Conservation (phyloP, 1,284 basidiomycete species). For the Vanrija humicola region DNA sequence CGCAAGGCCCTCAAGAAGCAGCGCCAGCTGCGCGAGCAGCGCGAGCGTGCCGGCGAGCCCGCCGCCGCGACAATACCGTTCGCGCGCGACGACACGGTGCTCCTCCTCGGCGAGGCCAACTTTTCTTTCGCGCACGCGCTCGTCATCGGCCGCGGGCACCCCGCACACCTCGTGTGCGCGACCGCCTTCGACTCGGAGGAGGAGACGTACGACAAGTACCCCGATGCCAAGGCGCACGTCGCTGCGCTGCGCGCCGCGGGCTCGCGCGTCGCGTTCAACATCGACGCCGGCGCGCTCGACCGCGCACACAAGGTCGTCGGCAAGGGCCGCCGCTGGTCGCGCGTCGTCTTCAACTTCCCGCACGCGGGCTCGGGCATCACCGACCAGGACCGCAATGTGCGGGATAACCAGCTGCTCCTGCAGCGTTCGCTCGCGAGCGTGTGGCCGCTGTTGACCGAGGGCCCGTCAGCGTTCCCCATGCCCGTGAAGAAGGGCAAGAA, state of each 20-base stretch:
- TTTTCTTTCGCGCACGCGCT: constrained; percentile 87
- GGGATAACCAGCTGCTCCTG: constrained; percentile 84
- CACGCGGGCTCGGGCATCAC: constrained; percentile 91
- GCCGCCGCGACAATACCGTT: constrained; percentile 59
- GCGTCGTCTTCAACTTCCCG: constrained; percentile 91
- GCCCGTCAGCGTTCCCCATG: constrained; percentile 43
- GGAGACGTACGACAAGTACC: constrained; percentile 78
- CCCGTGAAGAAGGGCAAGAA: constrained; percentile 9
- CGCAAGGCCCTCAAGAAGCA: constrained; percentile 15
- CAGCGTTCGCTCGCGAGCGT: constrained; percentile 78
- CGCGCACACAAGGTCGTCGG: constrained; percentile 53
- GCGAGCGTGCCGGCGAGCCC: constrained; percentile 6
- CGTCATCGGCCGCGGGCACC: constrained; percentile 56
- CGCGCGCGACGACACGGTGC: constrained; percentile 66
- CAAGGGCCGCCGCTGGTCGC: constrained; percentile 56
- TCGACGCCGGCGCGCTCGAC: constrained; percentile 78
- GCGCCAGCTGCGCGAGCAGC: constrained; percentile 15
- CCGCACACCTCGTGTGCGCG: constrained; percentile 69
- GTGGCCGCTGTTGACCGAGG: constrained; percentile 60
- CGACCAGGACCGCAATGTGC: constrained; percentile 89
- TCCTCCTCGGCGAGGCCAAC: constrained; percentile 90
- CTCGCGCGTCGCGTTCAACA: constrained; percentile 69
- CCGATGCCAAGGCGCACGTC: constrained; percentile 67
- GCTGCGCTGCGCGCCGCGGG: constrained; percentile 58
- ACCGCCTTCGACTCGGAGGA: constrained; percentile 82